phyloP scores from a whole-genome alignment of 2,329 filamentous ascomycete species.

The Penicillium vulpinum region DNA sequence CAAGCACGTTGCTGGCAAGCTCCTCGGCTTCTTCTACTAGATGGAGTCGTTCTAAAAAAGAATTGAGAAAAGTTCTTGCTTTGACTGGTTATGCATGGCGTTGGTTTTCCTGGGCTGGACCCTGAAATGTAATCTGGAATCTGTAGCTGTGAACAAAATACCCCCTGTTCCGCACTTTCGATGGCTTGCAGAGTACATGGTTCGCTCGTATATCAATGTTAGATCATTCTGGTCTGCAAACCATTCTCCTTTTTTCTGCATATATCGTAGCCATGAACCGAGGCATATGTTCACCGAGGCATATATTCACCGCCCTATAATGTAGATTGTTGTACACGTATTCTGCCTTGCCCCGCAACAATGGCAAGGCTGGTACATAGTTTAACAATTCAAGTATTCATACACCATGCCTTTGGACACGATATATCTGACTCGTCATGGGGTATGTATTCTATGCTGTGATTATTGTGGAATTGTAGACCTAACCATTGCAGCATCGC shows the following conservation, averaged over 20 bases:
- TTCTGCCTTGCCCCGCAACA: conserved; percentile 24
- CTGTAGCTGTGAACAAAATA: conserved; percentile 24
- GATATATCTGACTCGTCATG: conserved; percentile 74
- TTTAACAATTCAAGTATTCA: neutral
- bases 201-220: conserved; percentile 22
- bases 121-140: conserved; percentile 29
- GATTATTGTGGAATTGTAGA: neutral
- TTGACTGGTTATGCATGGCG: conserved; percentile 27
- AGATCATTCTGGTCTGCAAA: conserved; percentile 23
- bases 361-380: neutral
- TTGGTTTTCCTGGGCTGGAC: conserved; percentile 18
- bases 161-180: conserved; percentile 14
- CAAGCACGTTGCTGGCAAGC: conserved; percentile 99
- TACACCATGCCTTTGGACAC: conserved; percentile 64
- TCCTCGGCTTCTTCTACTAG: conserved; percentile 99
- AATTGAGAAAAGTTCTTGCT: conserved; percentile 31
- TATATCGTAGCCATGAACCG: neutral
- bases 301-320: neutral
- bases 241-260: neutral
- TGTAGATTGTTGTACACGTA: too few relatives aligned
- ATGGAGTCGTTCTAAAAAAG: conserved; percentile 28
- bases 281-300: conserved; percentile 7
- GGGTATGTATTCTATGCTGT: conserved; percentile 55
- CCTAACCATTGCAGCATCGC: conserved; percentile 66
- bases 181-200: conserved; percentile 27